These are phyloP conservation scores for Tulasnella sp. DNA, from an alignment of 768 basidiomycete genomes.

Conservation along the genomic window DNA sequence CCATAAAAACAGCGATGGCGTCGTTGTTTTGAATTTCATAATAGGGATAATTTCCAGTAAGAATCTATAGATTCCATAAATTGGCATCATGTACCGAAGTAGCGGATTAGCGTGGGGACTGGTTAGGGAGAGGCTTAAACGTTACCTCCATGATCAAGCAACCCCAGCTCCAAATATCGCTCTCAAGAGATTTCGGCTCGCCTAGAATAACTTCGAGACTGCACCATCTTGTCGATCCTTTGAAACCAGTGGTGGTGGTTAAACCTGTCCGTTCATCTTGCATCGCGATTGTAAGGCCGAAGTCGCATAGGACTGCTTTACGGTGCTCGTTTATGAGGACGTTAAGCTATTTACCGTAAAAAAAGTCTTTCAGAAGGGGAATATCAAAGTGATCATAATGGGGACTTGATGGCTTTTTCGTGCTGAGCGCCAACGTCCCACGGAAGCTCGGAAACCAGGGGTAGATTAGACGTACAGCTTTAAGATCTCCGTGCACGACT, in stretches of 20 bases:
- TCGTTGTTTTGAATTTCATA: neutral
- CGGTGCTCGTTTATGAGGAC: no score
- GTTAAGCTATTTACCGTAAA: no score
- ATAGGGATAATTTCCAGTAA: neutral
- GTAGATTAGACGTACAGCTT: neutral
- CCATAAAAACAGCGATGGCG: neutral
- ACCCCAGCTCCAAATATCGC: neutral
- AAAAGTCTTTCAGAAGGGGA: no score
- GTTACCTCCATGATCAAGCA: neutral
- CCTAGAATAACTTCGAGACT: neutral
- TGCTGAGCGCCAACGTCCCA: no score
- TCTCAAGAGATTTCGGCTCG: neutral
- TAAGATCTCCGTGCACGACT: neutral
- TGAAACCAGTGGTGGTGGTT: neutral
- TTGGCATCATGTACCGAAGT: neutral
- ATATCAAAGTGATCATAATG: no score
- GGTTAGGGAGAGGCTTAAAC: no score
- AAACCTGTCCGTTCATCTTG: neutral
- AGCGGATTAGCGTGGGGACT: neutral
- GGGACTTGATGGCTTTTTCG: no score
- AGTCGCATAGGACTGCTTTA: neutral
- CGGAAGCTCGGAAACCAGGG: no score
- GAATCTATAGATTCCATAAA: neutral
- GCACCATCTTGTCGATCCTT: neutral
- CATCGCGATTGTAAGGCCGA: neutral